Conservation (phyloP, 2,329 filamentous ascomycete genomes). For the Knufia fluminis region DNA sequence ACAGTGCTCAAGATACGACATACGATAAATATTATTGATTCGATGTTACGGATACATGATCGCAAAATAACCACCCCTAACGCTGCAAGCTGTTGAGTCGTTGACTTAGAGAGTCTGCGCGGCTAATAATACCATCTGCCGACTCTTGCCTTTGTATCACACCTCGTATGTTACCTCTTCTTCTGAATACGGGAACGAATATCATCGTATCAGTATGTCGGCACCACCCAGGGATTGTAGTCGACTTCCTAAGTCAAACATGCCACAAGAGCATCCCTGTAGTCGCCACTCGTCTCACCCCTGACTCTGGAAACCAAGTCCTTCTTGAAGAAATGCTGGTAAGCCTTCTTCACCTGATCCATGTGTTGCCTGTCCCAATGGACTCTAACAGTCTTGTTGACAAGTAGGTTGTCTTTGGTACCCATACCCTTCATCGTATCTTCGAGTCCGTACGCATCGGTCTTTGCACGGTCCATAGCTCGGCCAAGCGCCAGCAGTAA, state of each 20-base stretch:
- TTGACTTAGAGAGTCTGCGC: too few species aligned
- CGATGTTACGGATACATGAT: too few species aligned
- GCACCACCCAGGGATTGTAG: slow-evolving; percentile 10
- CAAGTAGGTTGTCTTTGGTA: slow-evolving; percentile 73
- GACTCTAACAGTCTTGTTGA: slow-evolving; percentile 64
- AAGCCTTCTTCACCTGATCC: slow-evolving; percentile 69
- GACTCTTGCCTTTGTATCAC: too few species aligned
- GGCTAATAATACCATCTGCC: too few species aligned
- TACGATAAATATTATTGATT: too few species aligned
- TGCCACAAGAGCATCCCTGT: slow-evolving; percentile 65
- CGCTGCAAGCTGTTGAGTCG: too few species aligned
- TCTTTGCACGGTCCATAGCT: slow-evolving; percentile 70
- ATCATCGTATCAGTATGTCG: not conserved
- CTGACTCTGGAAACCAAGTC: slow-evolving; percentile 62
- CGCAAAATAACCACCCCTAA: too few species aligned
- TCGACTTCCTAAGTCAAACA: slow-evolving; percentile 35
- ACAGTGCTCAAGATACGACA: too few species aligned
- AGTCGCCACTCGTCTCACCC: slow-evolving; percentile 79
- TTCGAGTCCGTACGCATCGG: slow-evolving; percentile 75
- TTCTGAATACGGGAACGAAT: not conserved
- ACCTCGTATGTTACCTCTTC: not conserved
- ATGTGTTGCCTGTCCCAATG: slow-evolving; percentile 76
- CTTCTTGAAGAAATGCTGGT: slow-evolving; percentile 59
- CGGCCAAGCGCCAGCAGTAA: slow-evolving; percentile 69
- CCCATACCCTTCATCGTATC: slow-evolving; percentile 78